Percentiles rank a stretch among this genome's conserved stretches.
phyloP scores from a whole-genome alignment of 2,329 filamentous ascomycete genomes.

The Lizonia empirigonia region DNA sequence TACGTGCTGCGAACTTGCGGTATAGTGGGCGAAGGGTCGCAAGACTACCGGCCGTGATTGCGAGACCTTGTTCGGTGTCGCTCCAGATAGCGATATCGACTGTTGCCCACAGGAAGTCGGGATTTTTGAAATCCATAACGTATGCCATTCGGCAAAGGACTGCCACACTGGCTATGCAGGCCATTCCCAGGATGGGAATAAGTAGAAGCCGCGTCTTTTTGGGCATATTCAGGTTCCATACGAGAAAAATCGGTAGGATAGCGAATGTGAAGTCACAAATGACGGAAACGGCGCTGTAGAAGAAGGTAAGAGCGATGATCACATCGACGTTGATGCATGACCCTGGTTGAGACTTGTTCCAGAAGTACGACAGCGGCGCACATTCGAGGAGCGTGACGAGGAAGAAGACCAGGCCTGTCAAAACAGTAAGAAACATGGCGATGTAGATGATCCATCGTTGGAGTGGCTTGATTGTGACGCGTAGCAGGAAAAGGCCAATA shows the following conservation, averaged over 20 bases:
- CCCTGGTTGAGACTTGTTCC: constrained; percentile 50
- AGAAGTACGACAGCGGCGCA: constrained; percentile 56
- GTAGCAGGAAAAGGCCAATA: constrained; percentile 44
- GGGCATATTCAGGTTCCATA: constrained; percentile 59
- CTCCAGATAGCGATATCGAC: constrained; percentile 48
- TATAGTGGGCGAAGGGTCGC: constrained; percentile 47
- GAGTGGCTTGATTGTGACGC: constrained; percentile 35
- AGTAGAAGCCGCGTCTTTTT: constrained; percentile 55
- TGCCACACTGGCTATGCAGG: constrained; percentile 52
- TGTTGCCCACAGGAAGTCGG: constrained; percentile 46
- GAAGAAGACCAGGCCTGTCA: constrained; percentile 51
- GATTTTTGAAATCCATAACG: constrained; percentile 42
- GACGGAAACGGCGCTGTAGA: constrained; percentile 55
- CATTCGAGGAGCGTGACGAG: constrained; percentile 59
- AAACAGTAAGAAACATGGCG: constrained; percentile 42
- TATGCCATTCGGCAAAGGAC: constrained; percentile 44
- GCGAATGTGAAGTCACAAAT: constrained; percentile 58
- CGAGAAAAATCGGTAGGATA: constrained; percentile 57
- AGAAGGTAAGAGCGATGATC: constrained; percentile 52
- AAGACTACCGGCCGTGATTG: constrained; percentile 44
- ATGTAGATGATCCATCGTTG: constrained; percentile 47
- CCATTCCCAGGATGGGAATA: constrained; percentile 57
- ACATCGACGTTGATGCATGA: constrained; percentile 50
- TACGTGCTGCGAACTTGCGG: constrained; percentile 27
- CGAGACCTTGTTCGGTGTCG: constrained; percentile 46